Base-by-base conservation (phyloP, 2,329 filamentous ascomycete genomes). In the Clonostachys chloroleuca region DNA sequence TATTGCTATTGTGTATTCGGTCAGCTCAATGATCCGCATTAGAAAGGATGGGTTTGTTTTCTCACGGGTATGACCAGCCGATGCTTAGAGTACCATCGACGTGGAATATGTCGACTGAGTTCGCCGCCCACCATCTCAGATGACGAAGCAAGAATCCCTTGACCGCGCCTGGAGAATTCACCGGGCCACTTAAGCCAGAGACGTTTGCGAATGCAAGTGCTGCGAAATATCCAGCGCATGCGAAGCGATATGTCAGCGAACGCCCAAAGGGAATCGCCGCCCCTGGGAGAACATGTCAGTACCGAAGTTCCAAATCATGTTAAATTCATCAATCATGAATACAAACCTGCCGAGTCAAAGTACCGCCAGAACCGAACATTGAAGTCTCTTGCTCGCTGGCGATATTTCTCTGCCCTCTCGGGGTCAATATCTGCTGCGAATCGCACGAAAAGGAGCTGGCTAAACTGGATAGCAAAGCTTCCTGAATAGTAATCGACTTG, bases 401-500 rank as follows among this genome's bases (percentile, higher is more conserved):
- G 59, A 52, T 71, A 77, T 9, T 48, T 51, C 12, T 59, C 58
- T 5, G 63, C 64, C 17, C 74, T 57, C 33, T 57, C 51, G 0
- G 62, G 58, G 43, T 77, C 73, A 4, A 72, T 40, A 14, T 74
- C 67, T 1, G 52, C 49, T 0, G 70, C 72, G 49, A 73, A 70
- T 8, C 66, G 68, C 1, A 65, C 60, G 49, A 73, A 78, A 0
- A 77, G 56, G 4, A 78, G 55, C 48, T 78, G 74, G 3, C 65
- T 68, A 34, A 77, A 78, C 47, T 78, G 75, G 9, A 78, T 74
- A 0, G 75, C 75, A 47, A 78, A 78, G 42, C 75, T 78, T 0
- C 74, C 74, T 1, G 74, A 77, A 47, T 78, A 78, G 53, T 78
- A 77, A 45, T 78, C 75, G 0, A 67, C 73, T 42, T 78, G 74